Evolutionary conservation across 2,329 filamentous ascomycete species (phyloP).

Genomic region (Pseudogymnoascus sp.): DNA sequence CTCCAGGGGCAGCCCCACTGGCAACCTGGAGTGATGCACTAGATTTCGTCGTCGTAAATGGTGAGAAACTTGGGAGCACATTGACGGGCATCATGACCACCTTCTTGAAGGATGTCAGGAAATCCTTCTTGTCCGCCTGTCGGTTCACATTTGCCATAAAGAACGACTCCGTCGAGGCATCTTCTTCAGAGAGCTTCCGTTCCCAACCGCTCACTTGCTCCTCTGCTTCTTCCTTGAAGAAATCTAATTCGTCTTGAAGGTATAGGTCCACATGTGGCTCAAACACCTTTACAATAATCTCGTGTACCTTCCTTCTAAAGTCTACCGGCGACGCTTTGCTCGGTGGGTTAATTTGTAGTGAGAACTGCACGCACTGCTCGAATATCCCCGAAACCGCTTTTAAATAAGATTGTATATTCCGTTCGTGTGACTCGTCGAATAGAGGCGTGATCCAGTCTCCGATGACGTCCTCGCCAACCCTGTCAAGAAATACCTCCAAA

Average conservation of each 20-base stretch:
- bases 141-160: conserved; percentile 94
- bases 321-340: conserved; percentile 50
- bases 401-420: conserved; percentile 69
- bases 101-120: conserved; percentile 93
- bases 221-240: conserved; percentile 71
- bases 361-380: conserved; percentile 74
- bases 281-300: conserved; percentile 66
- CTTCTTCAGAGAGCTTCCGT: conserved; percentile 82
- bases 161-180: conserved; percentile 83
- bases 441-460: conserved; percentile 80
- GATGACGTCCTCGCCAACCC: conserved; percentile 73
- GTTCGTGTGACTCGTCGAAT: conserved; percentile 78
- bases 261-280: conserved; percentile 93
- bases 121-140: conserved; percentile 93
- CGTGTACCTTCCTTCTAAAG: conserved; percentile 57
- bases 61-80: conserved; percentile 65
- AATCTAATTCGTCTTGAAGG: conserved; percentile 81
- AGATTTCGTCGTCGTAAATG: conserved; percentile 42
- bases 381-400: conserved; percentile 83
- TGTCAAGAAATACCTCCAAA: conserved; percentile 71
- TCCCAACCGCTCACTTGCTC: conserved; percentile 79
- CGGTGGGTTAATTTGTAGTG: conserved; percentile 61
- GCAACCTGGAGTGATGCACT: conserved; percentile 18
- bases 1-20: conserved; percentile 9
- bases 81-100: conserved; percentile 99